These are phyloP conservation scores for Oryza meridionalis DNA, from an alignment of 176 grass and related monocot genomes.

Conservation along the genomic window DNA sequence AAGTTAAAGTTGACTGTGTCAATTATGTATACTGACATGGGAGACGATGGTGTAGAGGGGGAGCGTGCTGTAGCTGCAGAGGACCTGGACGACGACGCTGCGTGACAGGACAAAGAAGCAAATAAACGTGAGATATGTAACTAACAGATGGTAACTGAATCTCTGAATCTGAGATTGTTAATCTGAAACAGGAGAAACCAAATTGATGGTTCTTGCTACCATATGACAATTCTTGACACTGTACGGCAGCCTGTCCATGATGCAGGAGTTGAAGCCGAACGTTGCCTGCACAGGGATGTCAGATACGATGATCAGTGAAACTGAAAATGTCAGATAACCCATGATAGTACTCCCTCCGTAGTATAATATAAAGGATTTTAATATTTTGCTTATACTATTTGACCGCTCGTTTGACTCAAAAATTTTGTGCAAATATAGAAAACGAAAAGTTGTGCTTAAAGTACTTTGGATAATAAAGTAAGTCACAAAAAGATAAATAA, in stretches of 20 bases:
- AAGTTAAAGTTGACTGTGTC: not conserved
- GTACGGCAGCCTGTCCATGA: conserved; percentile 51
- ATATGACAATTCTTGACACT: conserved; percentile 49
- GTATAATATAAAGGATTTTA: too few relatives aligned
- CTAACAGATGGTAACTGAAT: not conserved
- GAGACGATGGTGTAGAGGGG: conserved; percentile 86
- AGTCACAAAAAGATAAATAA: too few relatives aligned
- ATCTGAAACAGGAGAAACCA: not conserved
- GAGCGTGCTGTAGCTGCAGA: conserved; percentile 86
- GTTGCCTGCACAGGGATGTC: conserved; percentile 19
- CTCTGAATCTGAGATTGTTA: not conserved
- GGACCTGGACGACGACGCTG: conserved; percentile 67
- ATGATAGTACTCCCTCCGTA: too few relatives aligned
- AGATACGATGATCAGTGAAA: not conserved
- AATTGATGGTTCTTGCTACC: conserved; percentile 1
- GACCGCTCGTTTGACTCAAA: too few relatives aligned
- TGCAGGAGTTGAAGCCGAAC: conserved; percentile 63
- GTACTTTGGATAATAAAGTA: too few relatives aligned
- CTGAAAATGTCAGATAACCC: not conserved
- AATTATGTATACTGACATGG: conserved; percentile 52
- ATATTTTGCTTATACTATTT: too few relatives aligned
- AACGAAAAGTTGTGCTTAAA: too few relatives aligned
- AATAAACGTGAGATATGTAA: not conserved
- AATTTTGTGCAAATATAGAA: too few relatives aligned
- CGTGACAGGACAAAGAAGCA: not conserved